Evolutionary conservation across 805 yeast species (phyloP).

Genomic region (Blastobotrys mokoenaii): DNA sequence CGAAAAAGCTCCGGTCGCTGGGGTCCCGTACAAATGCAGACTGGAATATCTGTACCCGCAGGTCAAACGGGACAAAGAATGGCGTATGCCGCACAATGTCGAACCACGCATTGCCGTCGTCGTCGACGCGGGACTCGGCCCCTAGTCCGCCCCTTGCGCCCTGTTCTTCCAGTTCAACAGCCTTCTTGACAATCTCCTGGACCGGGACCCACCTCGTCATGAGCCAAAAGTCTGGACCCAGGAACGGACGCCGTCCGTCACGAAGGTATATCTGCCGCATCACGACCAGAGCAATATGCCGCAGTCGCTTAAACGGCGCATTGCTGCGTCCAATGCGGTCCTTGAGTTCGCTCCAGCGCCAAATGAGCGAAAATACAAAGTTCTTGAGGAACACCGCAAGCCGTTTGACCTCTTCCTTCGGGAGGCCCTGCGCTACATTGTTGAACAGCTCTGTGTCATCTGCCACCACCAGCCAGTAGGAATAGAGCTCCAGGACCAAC

Average conservation of each 20-base stretch:
- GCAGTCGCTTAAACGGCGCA: slow-evolving; percentile 16
- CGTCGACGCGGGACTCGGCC: neutral
- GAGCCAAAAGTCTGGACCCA: slow-evolving; percentile 49
- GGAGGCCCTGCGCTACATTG: slow-evolving; percentile 34
- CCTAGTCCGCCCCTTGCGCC: no score
- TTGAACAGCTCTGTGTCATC: slow-evolving; percentile 54
- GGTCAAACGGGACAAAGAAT: slow-evolving; percentile 67
- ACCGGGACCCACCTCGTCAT: slow-evolving; percentile 28
- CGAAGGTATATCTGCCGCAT: slow-evolving; percentile 58
- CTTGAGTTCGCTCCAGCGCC: slow-evolving; percentile 25
- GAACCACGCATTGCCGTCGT: slow-evolving; percentile 23
- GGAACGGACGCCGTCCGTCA: slow-evolving; percentile 51
- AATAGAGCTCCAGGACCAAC: slow-evolving; percentile 51
- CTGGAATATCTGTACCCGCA: slow-evolving; percentile 68
- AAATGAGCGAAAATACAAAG: slow-evolving; percentile 42
- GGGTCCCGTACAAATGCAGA: slow-evolving; percentile 42
- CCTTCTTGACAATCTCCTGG: slow-evolving; percentile 30
- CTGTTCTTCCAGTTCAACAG: slow-evolving; percentile 26
- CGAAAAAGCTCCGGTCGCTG: slow-evolving; percentile 5
- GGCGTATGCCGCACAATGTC: slow-evolving; percentile 60
- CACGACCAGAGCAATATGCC: slow-evolving; percentile 39
- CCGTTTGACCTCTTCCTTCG: slow-evolving; percentile 30
- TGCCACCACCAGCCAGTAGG: slow-evolving; percentile 59
- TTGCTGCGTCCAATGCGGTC: neutral
- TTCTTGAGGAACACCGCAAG: slow-evolving; percentile 43